Conservation (phyloP, 179 eudicot species). For the Heliamphora pulchella region DNA sequence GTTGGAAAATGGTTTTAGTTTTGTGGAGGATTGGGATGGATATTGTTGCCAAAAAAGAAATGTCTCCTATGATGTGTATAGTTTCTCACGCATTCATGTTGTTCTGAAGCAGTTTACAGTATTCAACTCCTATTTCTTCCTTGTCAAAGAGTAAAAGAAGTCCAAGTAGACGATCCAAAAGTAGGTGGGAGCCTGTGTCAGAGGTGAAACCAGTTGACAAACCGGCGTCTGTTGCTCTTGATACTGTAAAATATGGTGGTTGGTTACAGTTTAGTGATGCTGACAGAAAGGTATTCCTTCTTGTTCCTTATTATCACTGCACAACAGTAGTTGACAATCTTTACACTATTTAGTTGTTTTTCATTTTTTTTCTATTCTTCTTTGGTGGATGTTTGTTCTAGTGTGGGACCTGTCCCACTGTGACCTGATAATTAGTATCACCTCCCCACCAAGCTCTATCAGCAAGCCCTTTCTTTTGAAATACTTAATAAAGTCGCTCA, state of each 20-base stretch:
- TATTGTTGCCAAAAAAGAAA: neutral
- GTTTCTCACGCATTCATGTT: constrained; percentile 14
- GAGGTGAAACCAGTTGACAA: constrained; percentile 58
- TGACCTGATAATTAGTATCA: neutral
- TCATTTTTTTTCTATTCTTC: neutral
- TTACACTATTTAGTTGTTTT: neutral
- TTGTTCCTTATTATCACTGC: neutral
- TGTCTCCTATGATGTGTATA: neutral
- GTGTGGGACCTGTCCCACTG: neutral
- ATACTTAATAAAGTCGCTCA: too few species aligned
- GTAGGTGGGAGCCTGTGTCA: constrained; percentile 94
- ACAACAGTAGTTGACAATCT: neutral
- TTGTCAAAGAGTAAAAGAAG: constrained; percentile 55
- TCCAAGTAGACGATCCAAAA: constrained; percentile 78
- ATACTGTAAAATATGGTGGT: constrained; percentile 49
- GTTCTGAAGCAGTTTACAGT: constrained; percentile 36
- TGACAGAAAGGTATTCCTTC: constrained; percentile 51
- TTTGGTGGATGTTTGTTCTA: neutral
- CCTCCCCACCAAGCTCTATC: too few species aligned
- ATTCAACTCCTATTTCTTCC: constrained; percentile 36
- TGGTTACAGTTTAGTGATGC: constrained; percentile 47
- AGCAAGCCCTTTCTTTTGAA: too few species aligned
- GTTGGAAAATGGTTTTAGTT: neutral
- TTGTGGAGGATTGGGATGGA: neutral
- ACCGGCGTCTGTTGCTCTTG: constrained; percentile 36